Evolutionary conservation across 768 basidiomycete genomes (phyloP).

Genomic region (Baorangia bicolor): DNA sequence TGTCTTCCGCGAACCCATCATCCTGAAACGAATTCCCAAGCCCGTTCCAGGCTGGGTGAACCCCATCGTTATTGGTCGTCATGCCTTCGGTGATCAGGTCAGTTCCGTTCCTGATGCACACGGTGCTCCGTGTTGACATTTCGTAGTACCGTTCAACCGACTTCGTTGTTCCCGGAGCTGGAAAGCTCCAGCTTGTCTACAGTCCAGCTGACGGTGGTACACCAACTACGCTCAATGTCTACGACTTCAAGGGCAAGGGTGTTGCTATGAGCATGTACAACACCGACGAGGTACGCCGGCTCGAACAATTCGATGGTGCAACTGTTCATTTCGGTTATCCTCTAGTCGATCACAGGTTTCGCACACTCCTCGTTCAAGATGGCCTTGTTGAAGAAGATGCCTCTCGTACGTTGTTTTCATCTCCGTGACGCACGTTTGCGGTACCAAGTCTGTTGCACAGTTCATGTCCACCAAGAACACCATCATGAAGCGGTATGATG

Average conservation of each 20-base stretch:
- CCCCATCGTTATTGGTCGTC: slow-evolving; percentile 94
- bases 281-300: slow-evolving; percentile 74
- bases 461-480: slow-evolving; percentile 99
- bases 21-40: slow-evolving; percentile 85
- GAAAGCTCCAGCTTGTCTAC: slow-evolving; percentile 91
- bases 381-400: slow-evolving; percentile 78
- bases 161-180: slow-evolving; percentile 85
- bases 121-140: slow-evolving; percentile 6
- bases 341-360: slow-evolving; percentile 87
- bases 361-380: slow-evolving; percentile 99
- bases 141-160: slow-evolving; percentile 89
- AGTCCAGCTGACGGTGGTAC: slow-evolving; percentile 77
- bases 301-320: neutral
- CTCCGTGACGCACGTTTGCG: slow-evolving; percentile 2
- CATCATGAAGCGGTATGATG: slow-evolving; percentile 96
- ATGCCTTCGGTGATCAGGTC: slow-evolving; percentile 96
- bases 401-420: slow-evolving; percentile 47
- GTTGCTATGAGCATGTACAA: slow-evolving; percentile 99
- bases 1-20: slow-evolving; percentile 98
- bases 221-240: slow-evolving; percentile 74
- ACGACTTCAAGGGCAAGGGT: slow-evolving; percentile 90
- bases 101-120: slow-evolving; percentile 18
- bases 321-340: neutral
- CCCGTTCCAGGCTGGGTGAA: slow-evolving; percentile 97
- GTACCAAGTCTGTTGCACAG: slow-evolving; percentile 32